phyloP scores from a whole-genome alignment of 495 filamentous ascomycete genomes.

The Penicillium coprophilum region DNA sequence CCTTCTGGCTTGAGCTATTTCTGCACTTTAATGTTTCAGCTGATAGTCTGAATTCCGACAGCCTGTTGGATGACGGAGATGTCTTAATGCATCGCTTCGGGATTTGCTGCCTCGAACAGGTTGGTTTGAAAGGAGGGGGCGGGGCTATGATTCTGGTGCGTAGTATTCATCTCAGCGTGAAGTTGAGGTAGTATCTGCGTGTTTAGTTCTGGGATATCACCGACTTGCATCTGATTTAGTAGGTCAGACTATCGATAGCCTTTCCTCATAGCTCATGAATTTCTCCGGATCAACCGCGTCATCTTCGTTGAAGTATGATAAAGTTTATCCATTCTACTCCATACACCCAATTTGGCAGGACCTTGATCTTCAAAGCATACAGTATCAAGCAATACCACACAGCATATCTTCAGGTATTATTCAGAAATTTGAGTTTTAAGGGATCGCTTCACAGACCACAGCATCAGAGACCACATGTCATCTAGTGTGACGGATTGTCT shows the following conservation, averaged over 20 bases:
- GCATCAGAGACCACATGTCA: not conserved
- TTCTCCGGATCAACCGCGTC: too few relatives aligned
- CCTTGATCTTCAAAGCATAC: too few relatives aligned
- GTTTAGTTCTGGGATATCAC: not conserved
- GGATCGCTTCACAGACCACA: too few relatives aligned
- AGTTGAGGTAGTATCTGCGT: not conserved
- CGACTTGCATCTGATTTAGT: not conserved
- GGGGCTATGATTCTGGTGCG: not conserved
- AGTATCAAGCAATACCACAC: too few relatives aligned
- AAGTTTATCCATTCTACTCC: not conserved
- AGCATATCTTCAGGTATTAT: slow-evolving; percentile 6
- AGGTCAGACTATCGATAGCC: not conserved
- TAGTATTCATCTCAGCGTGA: not conserved
- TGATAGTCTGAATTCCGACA: not conserved
- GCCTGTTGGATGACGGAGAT: not conserved
- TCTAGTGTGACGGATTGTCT: not conserved
- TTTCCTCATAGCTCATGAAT: slow-evolving; percentile 6
- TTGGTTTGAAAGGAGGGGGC: not conserved
- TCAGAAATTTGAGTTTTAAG: not conserved
- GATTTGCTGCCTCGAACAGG: not conserved
- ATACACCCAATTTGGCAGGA: not conserved
- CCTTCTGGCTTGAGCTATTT: slow-evolving; percentile 10
- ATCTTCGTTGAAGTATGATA: not conserved
- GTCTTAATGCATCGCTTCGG: not conserved
- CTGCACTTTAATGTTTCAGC: not conserved